A percentile compares a stretch with the other conserved stretches of the same genome.
phyloP scores from a whole-genome alignment of 2,329 filamentous ascomycete genomes.

The Orbilia ellipsospora region DNA sequence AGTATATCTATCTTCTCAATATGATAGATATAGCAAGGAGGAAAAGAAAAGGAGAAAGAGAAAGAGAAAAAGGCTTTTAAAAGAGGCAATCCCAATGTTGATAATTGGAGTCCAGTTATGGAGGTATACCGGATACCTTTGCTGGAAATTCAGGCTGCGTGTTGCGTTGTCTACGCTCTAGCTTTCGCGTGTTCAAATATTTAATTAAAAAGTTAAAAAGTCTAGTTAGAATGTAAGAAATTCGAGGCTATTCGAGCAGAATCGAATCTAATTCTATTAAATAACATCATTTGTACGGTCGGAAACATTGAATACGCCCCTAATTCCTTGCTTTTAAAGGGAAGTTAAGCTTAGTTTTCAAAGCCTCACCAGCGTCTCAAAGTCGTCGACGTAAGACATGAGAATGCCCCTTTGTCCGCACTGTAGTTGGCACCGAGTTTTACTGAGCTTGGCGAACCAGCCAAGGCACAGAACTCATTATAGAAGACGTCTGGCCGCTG shows the following conservation, averaged over 20 bases:
- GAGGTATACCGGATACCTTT: constrained; percentile 1
- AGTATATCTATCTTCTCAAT: not conserved
- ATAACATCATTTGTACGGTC: not conserved
- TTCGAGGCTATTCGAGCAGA: not conserved
- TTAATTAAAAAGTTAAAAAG: not conserved
- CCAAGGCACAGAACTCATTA: too few species aligned
- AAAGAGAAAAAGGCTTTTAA: too few species aligned
- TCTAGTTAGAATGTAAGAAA: not conserved
- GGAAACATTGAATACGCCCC: constrained; percentile 2
- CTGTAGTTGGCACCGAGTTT: not conserved
- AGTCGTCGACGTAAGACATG: constrained; percentile 31
- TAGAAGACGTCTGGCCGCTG: too few species aligned
- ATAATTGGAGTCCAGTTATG: too few species aligned
- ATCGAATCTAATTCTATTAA: not conserved
- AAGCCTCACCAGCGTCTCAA: constrained; percentile 26
- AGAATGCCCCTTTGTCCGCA: constrained; percentile 12
- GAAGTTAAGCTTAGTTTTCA: constrained; percentile 31
- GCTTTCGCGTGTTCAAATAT: too few species aligned
- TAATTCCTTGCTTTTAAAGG: not conserved
- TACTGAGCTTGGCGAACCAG: not conserved
- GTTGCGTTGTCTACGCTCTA: not conserved
- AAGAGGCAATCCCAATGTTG: too few species aligned
- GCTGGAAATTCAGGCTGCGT: not conserved
- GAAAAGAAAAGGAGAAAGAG: too few species aligned
- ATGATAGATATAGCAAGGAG: not conserved